Evolutionary conservation across 2,329 filamentous ascomycete genomes (phyloP).

Genomic region (Penicillium sp.): DNA sequence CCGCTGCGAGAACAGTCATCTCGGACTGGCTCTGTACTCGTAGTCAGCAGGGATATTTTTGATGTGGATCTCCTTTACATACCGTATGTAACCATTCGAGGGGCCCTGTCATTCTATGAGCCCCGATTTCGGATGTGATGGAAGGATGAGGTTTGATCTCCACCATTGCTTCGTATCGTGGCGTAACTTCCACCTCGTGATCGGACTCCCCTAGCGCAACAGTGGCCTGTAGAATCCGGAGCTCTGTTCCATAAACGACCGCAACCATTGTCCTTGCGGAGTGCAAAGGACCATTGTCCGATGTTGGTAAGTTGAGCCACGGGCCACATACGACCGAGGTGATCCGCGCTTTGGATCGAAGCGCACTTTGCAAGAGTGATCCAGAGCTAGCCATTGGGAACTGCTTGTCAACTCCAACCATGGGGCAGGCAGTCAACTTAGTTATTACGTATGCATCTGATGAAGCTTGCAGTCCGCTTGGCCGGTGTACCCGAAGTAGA

Average conservation of each 20-base stretch:
- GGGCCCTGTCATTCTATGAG: conserved; percentile 30
- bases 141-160: conserved; percentile 15
- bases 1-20: conserved; percentile 23
- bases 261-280: conserved; percentile 28
- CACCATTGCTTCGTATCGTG: conserved; percentile 8
- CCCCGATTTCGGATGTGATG: conserved; percentile 4
- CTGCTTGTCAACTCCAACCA: conserved; percentile 13
- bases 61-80: conserved; percentile 10
- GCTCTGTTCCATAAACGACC: conserved; percentile 27
- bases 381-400: conserved; percentile 19
- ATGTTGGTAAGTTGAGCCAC: conserved; percentile 25
- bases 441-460: conserved; percentile 22
- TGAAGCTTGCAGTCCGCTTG: conserved; percentile 1
- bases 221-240: conserved; percentile 28
- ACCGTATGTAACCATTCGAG: conserved; percentile 34
- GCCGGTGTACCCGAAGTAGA: conserved; percentile 28
- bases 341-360: conserved; percentile 27
- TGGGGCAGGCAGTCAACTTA: conserved; percentile 24
- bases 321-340: conserved; percentile 33
- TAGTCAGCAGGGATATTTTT: conserved; percentile 1
- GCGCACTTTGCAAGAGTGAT: conserved; percentile 31
- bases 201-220: conserved; percentile 11
- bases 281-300: not conserved
- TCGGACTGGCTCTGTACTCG: conserved; percentile 22
- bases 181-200: not conserved